Evolutionary conservation across 345 rosid species (phyloP), one percentile per base, ranked within the genome.

Genomic region (Turritis glabra): DNA sequence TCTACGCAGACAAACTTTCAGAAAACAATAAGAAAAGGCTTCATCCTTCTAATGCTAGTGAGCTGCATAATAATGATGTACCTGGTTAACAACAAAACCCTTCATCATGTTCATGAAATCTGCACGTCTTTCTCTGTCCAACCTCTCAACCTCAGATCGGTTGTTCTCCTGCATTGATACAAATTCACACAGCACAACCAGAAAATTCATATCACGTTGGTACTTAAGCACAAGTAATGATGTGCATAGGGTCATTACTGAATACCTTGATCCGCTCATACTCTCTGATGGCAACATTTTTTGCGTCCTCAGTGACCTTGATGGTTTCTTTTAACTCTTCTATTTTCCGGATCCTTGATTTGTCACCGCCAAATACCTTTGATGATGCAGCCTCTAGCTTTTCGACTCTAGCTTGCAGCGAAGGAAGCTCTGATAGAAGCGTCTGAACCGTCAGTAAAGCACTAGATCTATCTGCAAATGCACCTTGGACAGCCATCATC

Each of bases 301-400:
- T 92, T 14, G 93, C 97, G 67, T 88, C 93, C 82, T 92, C 97
- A 12, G 97, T 88, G 52, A 51, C 90, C 67, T 85, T 84, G 77
- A 87, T 88, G 35, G 88, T 86, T 80, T 89, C 97, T 79, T 88
- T 90, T 66, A 95, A 73, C 83, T 92, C 99, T 80, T 95, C 96
- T 51, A 87, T 80, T 73, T 89, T 92, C 62, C 84, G 89, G 78
- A 92, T 85, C 86, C 97, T 85, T 44, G 97, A 88, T 87, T 83
- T 92, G 84, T 95, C 99, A 29, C 97, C 97, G 8, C 99, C 99
- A 89, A 87, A 95, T 73, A 90, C 85, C 80, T 95, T 95, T 27
- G 97, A 92, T 37, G 97, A 89, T 54, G 92, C 93, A 67, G 90
- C 96, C 82, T 95, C 93, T 72, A 92, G 92, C 77, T 95, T 91